Evolutionary conservation across 2,329 filamentous ascomycete genomes (phyloP), one percentile per base, ranked within the genome.

Genomic region (Hortaea werneckii): DNA sequence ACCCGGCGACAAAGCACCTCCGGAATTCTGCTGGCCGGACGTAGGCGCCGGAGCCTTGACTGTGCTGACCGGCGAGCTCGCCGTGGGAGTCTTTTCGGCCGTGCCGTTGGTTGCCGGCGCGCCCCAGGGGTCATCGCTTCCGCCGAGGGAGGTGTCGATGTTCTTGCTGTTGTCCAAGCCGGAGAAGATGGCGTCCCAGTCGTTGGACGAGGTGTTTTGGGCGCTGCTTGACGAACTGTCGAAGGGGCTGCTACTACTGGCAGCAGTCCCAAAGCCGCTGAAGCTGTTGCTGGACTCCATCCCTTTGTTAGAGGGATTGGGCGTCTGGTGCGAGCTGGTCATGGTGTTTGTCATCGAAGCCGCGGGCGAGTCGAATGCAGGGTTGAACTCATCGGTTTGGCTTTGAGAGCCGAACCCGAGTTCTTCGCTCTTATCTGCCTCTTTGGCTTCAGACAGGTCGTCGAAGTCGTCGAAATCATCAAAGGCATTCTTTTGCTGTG

Each of bases 161-260:
- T 50, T 48, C 37, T 59, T 61, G n/a, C 51, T 55, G 46, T 51
- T 76, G 56, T 90, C 85, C 6, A 94, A 71, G 27, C 83, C 82
- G 1, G 86, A 84, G 67, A 96, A 96, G 45, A 96, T 87, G 35
- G 87, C 85, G 59, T 96, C 90, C 92, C 92, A 96, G 64, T 96
- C 90, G 56, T 94, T 85, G 30, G 69, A 65, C 1, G 66, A 61
- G 62, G 40, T 64, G 60, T 44, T 70, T 62, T 45, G 67, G 39
- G 51, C 50, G 43, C 51, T 58, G 34, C 47, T 49, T 34, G 39
- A 29, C 28, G 34, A 37, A 10, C 20, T 41, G 38, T 32, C 32
- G 40, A 56, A 55, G 4, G 48, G 43, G 11, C 44, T 50, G 34
- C 30, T 47, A 8, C 48, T 49, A 29, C 50, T 47, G 3, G 34